Percentiles rank a stretch among this genome's conserved stretches.
Conservation (phyloP, 169 alveolate species). For the Cyclospora cayetanensis region DNA sequence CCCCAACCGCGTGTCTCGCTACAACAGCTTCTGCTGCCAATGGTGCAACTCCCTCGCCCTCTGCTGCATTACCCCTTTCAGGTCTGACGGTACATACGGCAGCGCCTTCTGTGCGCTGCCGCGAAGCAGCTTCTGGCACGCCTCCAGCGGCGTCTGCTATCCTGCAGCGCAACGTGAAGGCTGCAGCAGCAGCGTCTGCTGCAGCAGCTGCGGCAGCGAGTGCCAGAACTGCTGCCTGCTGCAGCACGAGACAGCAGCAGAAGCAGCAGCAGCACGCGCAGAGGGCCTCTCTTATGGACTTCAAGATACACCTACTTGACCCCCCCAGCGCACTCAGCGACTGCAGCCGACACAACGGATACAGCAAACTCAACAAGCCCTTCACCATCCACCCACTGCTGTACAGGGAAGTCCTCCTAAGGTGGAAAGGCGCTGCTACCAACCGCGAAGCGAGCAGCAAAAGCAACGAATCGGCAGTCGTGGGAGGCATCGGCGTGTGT, state of each 20-base stretch:
- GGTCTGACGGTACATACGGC: too few species aligned
- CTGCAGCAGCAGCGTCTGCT: constrained; percentile 38
- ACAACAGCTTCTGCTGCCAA: too few species aligned
- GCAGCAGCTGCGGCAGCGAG: constrained; percentile 45
- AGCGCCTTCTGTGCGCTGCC: too few species aligned
- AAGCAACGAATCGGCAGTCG: constrained; percentile 12
- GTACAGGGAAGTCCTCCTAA: constrained; percentile 24
- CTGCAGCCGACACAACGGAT: constrained; percentile 42
- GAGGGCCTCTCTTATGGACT: constrained; percentile 11
- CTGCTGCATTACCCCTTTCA: too few species aligned
- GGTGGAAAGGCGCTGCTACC: background rate
- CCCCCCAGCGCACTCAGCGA: constrained; percentile 23
- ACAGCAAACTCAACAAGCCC: too few species aligned
- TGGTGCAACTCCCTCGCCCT: too few species aligned
- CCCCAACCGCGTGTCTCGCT: too few species aligned
- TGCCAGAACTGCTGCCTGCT: background rate
- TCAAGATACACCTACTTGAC: constrained; percentile 12
- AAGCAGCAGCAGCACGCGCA: constrained; percentile 21
- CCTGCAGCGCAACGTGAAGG: constrained; percentile 43
- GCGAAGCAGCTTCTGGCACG: too few species aligned
- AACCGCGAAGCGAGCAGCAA: background rate
- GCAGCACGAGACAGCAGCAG: constrained; percentile 42
- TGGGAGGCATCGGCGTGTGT: constrained; percentile 35
- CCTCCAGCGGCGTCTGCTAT: background rate
- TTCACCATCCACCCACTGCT: background rate